Evolutionary conservation across 345 rosid species (phyloP), one percentile per base, ranked within the genome.

Genomic region (Ceriops tagal): DNA sequence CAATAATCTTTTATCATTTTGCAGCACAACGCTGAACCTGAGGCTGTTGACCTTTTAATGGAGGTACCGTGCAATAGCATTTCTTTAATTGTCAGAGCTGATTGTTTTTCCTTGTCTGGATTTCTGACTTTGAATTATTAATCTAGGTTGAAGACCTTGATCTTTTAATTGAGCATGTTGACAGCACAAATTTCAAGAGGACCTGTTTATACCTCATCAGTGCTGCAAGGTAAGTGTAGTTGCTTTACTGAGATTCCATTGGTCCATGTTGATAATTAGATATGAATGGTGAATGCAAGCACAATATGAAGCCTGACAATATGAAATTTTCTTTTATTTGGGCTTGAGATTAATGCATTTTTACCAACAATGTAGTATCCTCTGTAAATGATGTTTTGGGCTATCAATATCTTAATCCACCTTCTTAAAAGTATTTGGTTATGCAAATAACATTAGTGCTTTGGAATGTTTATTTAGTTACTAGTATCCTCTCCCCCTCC

Each of bases 11-110:
- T 15, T 66, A 3, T 52, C 73, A 39, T 64, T 53, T 61, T 77
- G 77, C 86, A 95, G 97, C 96, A 95, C 79, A 95, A 95, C 80
- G 96, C 97, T 37, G 98, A 95, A 84, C 96, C 99, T 10, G 99
- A 95, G 80, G 99, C 98, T 74, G 93, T 95, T 76, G 96, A 95
- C 83, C 89, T 95, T 62, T 75, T 95, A 70, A 95, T 95, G 96
- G 99, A 95, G 87, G 93, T 89, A 76, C 28, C 1, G 0, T 22
- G 16, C 58, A 55, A 18, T 71, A 3, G 52, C 35, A 18, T 67
- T 39, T 55, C 43, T 26, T 37, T 19, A 10, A 37, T 5, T 8
- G 8, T 43, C 5, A 22, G 21, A 30, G 28, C 19, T 51, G 11
- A 51, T 34, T 69, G 5, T 28, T 4, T 59, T 3, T n/a, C 6